phyloP scores from a whole-genome alignment of 179 eudicot genomes.

The Corrigiola litoralis region DNA sequence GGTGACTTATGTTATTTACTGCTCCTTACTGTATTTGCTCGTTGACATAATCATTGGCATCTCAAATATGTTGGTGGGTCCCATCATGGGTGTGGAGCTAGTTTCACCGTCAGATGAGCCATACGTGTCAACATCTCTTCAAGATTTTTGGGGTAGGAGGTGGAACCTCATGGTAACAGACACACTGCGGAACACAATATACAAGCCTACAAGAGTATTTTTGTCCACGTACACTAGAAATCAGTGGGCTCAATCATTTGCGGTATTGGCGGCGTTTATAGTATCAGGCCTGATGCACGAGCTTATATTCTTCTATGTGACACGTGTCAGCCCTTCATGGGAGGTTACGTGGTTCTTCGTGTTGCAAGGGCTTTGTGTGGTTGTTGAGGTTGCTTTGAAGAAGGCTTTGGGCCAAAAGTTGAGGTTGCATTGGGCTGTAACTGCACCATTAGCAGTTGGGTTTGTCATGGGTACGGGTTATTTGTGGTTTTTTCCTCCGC shows the following conservation, averaged over 20 bases:
- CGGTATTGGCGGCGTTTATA: conserved; percentile 36
- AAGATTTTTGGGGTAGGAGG: conserved; percentile 66
- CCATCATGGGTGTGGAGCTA: conserved; percentile 21
- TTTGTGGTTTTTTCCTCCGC: conserved; percentile 68
- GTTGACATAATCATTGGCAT: conserved; percentile 16
- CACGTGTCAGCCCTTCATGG: conserved; percentile 57
- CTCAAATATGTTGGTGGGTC: conserved; percentile 3
- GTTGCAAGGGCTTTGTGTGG: conserved; percentile 47
- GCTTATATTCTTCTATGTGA: conserved; percentile 47
- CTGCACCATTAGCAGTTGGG: conserved; percentile 32
- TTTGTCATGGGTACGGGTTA: conserved; percentile 44
- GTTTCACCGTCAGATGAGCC: conserved; percentile 57
- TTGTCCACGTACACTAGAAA: conserved; percentile 15
- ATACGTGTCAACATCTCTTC: conserved; percentile 49
- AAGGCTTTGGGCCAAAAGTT: conserved; percentile 20
- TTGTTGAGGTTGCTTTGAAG: conserved; percentile 38
- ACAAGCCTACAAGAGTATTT: conserved; percentile 33
- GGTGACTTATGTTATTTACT: conserved; percentile 2
- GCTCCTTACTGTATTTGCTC: conserved; percentile 16
- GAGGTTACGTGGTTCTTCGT: conserved; percentile 58
- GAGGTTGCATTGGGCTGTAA: conserved; percentile 25
- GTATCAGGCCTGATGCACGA: conserved; percentile 72
- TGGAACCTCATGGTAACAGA: conserved; percentile 75
- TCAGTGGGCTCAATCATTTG: conserved; percentile 18
- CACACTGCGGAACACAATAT: conserved; percentile 43